Conservation (phyloP, 2,329 filamentous ascomycete genomes). For the Beauveria rudraprayagi region DNA sequence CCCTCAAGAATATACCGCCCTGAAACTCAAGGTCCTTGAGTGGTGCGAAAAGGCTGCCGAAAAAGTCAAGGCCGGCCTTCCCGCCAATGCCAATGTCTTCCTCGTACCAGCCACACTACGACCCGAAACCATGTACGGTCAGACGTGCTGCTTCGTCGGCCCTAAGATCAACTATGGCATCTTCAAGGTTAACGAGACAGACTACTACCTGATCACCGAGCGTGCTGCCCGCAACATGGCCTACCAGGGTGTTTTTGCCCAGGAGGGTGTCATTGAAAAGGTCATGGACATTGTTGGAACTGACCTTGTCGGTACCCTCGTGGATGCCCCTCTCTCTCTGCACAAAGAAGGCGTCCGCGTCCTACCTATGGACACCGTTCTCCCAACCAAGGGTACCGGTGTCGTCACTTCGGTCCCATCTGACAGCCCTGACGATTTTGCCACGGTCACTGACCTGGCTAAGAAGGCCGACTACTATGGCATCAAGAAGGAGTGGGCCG, state of each 20-base stretch:
- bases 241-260: constrained; percentile 77
- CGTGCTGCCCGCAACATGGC: constrained; percentile 93
- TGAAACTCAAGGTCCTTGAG: constrained; percentile 86
- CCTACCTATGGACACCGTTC: constrained; percentile 89
- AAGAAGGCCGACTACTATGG: constrained; percentile 97
- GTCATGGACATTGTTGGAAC: constrained; percentile 68
- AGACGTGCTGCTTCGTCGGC: constrained; percentile 91
- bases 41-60: constrained; percentile 74
- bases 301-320: constrained; percentile 77
- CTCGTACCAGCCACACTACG: constrained; percentile 87
- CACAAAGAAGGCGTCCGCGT: constrained; percentile 80
- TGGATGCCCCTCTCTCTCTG: constrained; percentile 81
- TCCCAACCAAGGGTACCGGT: constrained; percentile 89
- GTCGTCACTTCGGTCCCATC: constrained; percentile 95
- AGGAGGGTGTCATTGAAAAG: constrained; percentile 67
- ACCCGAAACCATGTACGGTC: constrained; percentile 98
- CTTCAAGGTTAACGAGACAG: constrained; percentile 68
- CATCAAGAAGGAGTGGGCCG: constrained; percentile 94
- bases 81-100: constrained; percentile 71
- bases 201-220: constrained; percentile 79
- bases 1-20: constrained; percentile 83
- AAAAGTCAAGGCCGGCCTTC: constrained; percentile 67
- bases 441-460: constrained; percentile 74
- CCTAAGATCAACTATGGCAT: constrained; percentile 85
- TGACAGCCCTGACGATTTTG: constrained; percentile 89